Evolutionary conservation across 2,329 filamentous ascomycete genomes (phyloP).

Genomic region (Phialemoniopsis sp.): DNA sequence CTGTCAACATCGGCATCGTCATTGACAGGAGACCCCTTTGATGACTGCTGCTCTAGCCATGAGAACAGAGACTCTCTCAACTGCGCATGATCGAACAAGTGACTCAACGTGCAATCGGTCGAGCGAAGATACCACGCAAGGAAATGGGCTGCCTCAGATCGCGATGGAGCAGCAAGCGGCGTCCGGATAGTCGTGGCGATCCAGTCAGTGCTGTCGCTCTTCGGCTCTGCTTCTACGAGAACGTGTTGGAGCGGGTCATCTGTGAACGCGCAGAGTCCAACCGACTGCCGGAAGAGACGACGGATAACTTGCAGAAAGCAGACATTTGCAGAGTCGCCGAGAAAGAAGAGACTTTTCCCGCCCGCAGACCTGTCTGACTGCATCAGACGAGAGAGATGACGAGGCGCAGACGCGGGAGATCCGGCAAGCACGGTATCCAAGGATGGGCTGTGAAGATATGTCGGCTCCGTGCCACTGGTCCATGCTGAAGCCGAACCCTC

Average conservation of each 20-base stretch:
- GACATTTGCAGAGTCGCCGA: slow-evolving; percentile 28
- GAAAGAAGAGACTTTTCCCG: slow-evolving; percentile 22
- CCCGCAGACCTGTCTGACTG: slow-evolving; percentile 19
- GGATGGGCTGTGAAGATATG: too few species aligned
- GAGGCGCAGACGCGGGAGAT: slow-evolving; percentile 9
- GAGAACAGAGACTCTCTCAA: slow-evolving; percentile 15
- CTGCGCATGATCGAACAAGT: slow-evolving; percentile 22
- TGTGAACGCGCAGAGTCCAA: slow-evolving; percentile 24
- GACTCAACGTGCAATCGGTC: slow-evolving; percentile 19
- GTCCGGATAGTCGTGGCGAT: slow-evolving; percentile 10
- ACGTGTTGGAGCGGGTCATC: slow-evolving; percentile 26
- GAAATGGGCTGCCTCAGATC: slow-evolving; percentile 18
- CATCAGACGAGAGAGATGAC: slow-evolving; percentile 21
- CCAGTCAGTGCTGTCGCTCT: slow-evolving; percentile 18
- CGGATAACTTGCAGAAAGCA: slow-evolving; percentile 28
- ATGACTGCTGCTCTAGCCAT: slow-evolving; percentile 17
- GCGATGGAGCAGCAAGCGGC: slow-evolving; percentile 12
- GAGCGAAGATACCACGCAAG: slow-evolving; percentile 23
- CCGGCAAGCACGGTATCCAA: too few species aligned
- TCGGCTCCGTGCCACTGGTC: too few species aligned
- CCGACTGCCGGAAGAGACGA: slow-evolving; percentile 19
- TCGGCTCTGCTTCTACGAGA: slow-evolving; percentile 25
- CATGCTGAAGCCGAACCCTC: too few species aligned
- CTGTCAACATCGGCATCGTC: neutral
- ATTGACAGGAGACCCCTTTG: too few species aligned